Evolutionary conservation across 768 basidiomycete species (phyloP).

Genomic region (Russula sp.): DNA sequence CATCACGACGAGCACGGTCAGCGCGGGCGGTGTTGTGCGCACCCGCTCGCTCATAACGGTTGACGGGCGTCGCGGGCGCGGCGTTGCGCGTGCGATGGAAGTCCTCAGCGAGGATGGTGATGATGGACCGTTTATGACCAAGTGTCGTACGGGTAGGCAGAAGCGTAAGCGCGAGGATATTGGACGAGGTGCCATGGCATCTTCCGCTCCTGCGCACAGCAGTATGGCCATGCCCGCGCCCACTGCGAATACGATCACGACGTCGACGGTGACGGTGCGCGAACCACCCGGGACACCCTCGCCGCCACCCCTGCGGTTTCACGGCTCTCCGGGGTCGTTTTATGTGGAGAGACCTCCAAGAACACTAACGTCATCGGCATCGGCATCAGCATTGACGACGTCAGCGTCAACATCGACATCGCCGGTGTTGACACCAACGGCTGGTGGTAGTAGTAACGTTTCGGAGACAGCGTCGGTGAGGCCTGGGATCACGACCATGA

Average conservation of each 20-base stretch:
- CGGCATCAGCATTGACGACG: neutral
- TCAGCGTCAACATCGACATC: neutral
- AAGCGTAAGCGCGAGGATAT: constrained; percentile 16
- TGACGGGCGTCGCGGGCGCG: constrained; percentile 26
- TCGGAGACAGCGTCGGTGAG: neutral
- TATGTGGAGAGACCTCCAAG: neutral
- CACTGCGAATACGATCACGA: constrained; percentile 13
- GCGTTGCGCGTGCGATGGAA: constrained; percentile 28
- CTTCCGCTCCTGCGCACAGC: constrained; percentile 3
- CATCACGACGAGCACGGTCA: constrained; percentile 30
- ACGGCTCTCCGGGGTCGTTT: neutral
- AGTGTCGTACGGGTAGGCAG: neutral
- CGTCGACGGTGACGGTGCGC: constrained; percentile 15
- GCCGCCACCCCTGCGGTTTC: neutral
- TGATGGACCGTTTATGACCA: neutral
- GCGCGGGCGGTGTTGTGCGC: constrained; percentile 28
- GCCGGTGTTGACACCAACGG: neutral
- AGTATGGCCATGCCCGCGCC: neutral
- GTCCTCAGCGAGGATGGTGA: constrained; percentile 8
- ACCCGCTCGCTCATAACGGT: constrained; percentile 26
- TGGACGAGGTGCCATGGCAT: neutral
- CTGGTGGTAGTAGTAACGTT: neutral
- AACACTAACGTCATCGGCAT: neutral
- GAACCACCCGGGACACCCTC: neutral
- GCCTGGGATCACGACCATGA: neutral